Conservation (phyloP, 106 monocot genomes). For the Apostasia shenzhenica region DNA sequence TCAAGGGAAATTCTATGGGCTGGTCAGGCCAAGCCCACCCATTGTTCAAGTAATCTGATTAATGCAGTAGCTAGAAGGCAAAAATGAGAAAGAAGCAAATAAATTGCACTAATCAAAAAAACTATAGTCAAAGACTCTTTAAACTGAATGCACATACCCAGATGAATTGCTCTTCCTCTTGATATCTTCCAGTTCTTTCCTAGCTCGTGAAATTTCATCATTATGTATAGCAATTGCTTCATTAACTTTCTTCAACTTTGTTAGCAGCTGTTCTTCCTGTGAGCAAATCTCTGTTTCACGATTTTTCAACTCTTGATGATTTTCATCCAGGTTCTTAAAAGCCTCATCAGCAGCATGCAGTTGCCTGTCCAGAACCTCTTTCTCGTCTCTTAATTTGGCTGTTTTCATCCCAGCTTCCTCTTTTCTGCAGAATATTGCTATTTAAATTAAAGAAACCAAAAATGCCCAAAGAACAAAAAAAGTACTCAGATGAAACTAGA, state of each 20-base stretch:
- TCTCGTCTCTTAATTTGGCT: slow-evolving; percentile 90
- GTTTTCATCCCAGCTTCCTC: slow-evolving; percentile 93
- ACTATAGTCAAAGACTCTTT: background rate
- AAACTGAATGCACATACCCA: slow-evolving; percentile 35
- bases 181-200: slow-evolving; percentile 50
- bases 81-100: background rate
- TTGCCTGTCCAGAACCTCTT: slow-evolving; percentile 89
- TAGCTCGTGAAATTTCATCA: slow-evolving; percentile 47
- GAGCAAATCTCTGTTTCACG: slow-evolving; percentile 63
- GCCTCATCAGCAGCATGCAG: slow-evolving; percentile 81
- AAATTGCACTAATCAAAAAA: slow-evolving; percentile 1
- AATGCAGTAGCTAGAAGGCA: too few species aligned
- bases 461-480: background rate
- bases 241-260: slow-evolving; percentile 44
- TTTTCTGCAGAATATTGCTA: slow-evolving; percentile 45
- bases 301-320: slow-evolving; percentile 67
- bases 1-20: too few species aligned
- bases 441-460: background rate
- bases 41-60: too few species aligned
- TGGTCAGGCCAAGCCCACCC: too few species aligned
- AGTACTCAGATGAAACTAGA: background rate
- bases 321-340: slow-evolving; percentile 83
- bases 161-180: slow-evolving; percentile 40
- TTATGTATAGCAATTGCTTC: slow-evolving; percentile 40
- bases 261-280: slow-evolving; percentile 59